Evolutionary conservation across 352 stramenopile genomes (phyloP).

Genomic region (Elongisporangium senticosum): DNA sequence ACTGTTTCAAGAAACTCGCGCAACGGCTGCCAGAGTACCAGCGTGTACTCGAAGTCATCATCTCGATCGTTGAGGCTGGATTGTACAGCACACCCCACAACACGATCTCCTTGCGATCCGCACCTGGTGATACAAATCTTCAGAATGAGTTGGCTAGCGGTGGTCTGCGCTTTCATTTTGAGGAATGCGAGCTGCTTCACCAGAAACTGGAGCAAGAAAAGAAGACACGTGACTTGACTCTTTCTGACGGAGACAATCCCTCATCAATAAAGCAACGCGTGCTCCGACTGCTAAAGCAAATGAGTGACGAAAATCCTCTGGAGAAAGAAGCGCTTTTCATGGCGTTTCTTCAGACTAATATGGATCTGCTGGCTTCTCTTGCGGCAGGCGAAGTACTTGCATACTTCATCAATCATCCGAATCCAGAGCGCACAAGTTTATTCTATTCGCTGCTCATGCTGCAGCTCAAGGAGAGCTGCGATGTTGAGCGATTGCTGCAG

Average conservation of each 20-base stretch:
- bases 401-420: slow-evolving; percentile 24
- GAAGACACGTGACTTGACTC: background rate
- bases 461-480: slow-evolving; percentile 10
- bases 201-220: slow-evolving; percentile 4
- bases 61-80: slow-evolving; percentile 43
- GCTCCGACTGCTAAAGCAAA: slow-evolving; percentile 17
- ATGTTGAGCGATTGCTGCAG: slow-evolving; percentile 21
- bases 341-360: slow-evolving; percentile 26
- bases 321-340: slow-evolving; percentile 39
- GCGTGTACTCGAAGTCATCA: slow-evolving; percentile 48
- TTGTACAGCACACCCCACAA: slow-evolving; percentile 19
- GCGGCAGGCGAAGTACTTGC: slow-evolving; percentile 28
- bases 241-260: slow-evolving; percentile 5
- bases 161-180: slow-evolving; percentile 37
- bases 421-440: slow-evolving; percentile 10
- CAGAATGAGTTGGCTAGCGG: slow-evolving; percentile 3
- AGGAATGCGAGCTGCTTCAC: slow-evolving; percentile 25
- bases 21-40: slow-evolving; percentile 49
- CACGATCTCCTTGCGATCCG: background rate
- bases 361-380: slow-evolving; percentile 17
- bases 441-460: slow-evolving; percentile 39
- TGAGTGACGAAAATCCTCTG: slow-evolving; percentile 15
- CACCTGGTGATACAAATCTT: slow-evolving; percentile 5
- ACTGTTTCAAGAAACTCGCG: slow-evolving; percentile 63
- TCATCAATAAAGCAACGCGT: slow-evolving; percentile 25